These are phyloP conservation scores for Piromyces sp. DNA, from an alignment of 192 early-diverging fungal genomes.

Conservation along the genomic window DNA sequence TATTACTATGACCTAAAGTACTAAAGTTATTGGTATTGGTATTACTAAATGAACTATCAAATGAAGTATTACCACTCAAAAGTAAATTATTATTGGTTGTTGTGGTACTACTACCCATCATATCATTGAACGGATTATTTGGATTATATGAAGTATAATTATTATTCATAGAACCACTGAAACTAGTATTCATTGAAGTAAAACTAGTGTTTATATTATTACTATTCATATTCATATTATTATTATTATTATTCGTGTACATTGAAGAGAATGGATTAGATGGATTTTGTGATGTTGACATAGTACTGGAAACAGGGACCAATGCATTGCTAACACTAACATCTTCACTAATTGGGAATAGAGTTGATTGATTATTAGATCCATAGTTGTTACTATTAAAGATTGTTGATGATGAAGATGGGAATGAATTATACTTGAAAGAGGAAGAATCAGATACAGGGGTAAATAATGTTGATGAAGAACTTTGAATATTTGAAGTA, in stretches of 20 bases:
- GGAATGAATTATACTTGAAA: not conserved
- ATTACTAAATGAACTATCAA: not conserved
- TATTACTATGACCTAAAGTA: not conserved
- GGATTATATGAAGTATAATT: not conserved
- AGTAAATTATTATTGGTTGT: not conserved
- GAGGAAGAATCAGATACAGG: not conserved
- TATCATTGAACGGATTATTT: not conserved
- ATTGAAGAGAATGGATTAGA: not conserved
- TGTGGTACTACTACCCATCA: not conserved
- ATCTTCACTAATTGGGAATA: not conserved
- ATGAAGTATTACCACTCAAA: not conserved
- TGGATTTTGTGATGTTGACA: not conserved
- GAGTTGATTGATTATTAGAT: not conserved
- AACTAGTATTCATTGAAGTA: too few relatives aligned
- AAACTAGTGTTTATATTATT: not conserved
- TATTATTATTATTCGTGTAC: not conserved
- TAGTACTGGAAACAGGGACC: not conserved
- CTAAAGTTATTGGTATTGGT: not conserved
- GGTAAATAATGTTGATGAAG: not conserved
- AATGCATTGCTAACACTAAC: not conserved
- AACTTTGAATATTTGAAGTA: not conserved
- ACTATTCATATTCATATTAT: not conserved
- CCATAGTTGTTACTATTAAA: not conserved
- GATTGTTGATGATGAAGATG: not conserved
- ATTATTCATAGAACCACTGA: not conserved